A percentile compares a stretch with the other conserved stretches of the same genome.
Evolutionary conservation across 106 monocot genomes (phyloP).

Genomic region (Alisma plantagoaquatica): DNA sequence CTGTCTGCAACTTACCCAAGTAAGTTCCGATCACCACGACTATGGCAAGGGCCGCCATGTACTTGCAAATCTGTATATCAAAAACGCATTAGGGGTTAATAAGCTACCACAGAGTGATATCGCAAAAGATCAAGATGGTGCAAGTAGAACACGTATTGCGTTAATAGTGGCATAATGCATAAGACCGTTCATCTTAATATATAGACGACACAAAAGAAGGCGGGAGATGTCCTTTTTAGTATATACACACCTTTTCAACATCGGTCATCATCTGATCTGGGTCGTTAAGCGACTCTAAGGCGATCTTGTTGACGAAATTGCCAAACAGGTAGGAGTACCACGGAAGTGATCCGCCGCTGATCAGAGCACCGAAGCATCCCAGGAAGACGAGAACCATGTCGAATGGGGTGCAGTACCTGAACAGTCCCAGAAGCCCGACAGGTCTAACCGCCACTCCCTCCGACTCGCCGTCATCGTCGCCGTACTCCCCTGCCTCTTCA

Average conservation of each 20-base stretch:
- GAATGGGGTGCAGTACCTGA: conserved; percentile 26
- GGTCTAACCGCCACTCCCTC: conserved; percentile 5
- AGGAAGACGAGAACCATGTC: conserved; percentile 34
- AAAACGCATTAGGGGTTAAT: no score
- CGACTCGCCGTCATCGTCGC: no score
- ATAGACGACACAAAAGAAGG: neutral
- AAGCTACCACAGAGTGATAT: neutral
- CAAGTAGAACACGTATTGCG: neutral
- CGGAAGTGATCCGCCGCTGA: conserved; percentile 37
- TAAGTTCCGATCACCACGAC: conserved; percentile 34
- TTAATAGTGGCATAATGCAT: neutral
- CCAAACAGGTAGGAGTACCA: conserved; percentile 49
- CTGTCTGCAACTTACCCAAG: conserved; percentile 14
- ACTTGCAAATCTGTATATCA: conserved; percentile 26
- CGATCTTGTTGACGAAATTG: conserved; percentile 34
- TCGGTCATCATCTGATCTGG: conserved; percentile 36
- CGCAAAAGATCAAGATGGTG: neutral
- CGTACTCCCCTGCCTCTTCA: conserved; percentile 4
- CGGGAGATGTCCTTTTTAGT: no score
- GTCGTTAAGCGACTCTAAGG: conserved; percentile 11
- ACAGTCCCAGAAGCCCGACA: conserved; percentile 27
- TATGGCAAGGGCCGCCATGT: conserved; percentile 22
- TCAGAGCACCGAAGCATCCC: conserved; percentile 43
- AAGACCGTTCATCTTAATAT: neutral
- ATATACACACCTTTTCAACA: conserved; percentile 30